Evolutionary conservation across 1,284 basidiomycete genomes (phyloP).

Genomic region (Cryptococcus sp.): DNA sequence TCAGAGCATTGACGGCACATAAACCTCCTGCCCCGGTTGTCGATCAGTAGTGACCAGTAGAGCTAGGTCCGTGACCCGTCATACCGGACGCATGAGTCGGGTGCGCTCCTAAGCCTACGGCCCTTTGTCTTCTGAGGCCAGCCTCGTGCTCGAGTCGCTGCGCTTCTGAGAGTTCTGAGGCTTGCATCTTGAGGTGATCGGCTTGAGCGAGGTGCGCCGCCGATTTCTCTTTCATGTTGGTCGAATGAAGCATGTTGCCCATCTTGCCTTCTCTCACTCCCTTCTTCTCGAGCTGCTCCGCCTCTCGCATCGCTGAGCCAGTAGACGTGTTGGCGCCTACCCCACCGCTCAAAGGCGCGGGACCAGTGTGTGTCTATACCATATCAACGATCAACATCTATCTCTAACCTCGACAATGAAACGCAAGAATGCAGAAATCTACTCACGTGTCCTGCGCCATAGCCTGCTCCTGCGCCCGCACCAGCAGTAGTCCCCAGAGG

Average conservation of each 20-base stretch:
- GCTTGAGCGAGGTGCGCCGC: constrained; percentile 22
- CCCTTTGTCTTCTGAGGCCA: constrained; percentile 22
- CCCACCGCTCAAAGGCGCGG: constrained; percentile 15
- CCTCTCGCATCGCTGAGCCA: constrained; percentile 6
- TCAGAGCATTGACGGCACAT: background rate
- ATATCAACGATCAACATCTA: too few species aligned
- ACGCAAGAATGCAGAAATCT: background rate
- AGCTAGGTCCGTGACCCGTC: constrained; percentile 15
- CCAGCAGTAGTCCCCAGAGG: background rate
- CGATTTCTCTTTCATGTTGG: constrained; percentile 19
- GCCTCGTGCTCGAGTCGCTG: constrained; percentile 24
- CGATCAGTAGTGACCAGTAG: background rate
- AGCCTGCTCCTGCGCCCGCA: background rate
- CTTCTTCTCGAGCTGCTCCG: constrained; percentile 19
- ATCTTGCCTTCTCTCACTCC: constrained; percentile 20
- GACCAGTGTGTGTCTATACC: constrained; percentile 15
- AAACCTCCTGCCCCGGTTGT: background rate
- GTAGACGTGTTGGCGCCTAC: constrained; percentile 6
- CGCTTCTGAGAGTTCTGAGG: constrained; percentile 22
- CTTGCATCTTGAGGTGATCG: constrained; percentile 23
- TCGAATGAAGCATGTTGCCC: constrained; percentile 16
- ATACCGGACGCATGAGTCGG: constrained; percentile 20
- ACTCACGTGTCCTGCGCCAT: constrained; percentile 7
- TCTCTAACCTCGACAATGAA: background rate
- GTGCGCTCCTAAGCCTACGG: constrained; percentile 25